These are phyloP conservation scores for Grammothele lineata DNA, from an alignment of 768 basidiomycete species.

Conservation along the genomic window DNA sequence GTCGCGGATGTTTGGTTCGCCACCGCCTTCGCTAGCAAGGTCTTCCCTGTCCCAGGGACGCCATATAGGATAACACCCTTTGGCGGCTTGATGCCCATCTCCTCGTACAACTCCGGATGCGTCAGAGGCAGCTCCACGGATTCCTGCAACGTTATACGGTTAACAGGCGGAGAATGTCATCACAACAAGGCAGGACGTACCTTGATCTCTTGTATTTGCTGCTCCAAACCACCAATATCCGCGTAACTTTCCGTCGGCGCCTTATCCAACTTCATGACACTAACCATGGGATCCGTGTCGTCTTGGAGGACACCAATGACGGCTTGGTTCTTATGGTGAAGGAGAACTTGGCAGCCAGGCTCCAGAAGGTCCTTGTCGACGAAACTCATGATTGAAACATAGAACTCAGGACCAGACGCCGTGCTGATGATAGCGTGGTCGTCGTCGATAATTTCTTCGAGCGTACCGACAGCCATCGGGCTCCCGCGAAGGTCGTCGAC, in stretches of 20 bases:
- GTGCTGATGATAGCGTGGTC: slow-evolving; percentile 99
- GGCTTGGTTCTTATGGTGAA: slow-evolving; percentile 94
- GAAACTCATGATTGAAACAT: slow-evolving; percentile 96
- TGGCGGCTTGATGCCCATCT: slow-evolving; percentile 99
- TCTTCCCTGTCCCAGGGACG: slow-evolving; percentile 98
- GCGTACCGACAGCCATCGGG: slow-evolving; percentile 96
- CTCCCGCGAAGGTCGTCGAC: slow-evolving; percentile 94
- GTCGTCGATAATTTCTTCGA: slow-evolving; percentile 98
- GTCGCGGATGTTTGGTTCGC: slow-evolving; percentile 98
- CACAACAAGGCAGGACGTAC: slow-evolving; percentile 35
- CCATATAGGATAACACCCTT: slow-evolving; percentile 99
- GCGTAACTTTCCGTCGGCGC: slow-evolving; percentile 98
- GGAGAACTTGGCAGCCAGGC: slow-evolving; percentile 89
- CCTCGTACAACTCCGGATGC: slow-evolving; percentile 97
- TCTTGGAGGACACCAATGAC: slow-evolving; percentile 95
- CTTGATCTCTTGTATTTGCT: slow-evolving; percentile 99
- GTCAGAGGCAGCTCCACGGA: slow-evolving; percentile 96
- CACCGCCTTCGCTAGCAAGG: slow-evolving; percentile 93
- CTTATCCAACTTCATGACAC: slow-evolving; percentile 98
- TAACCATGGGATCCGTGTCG: slow-evolving; percentile 93
- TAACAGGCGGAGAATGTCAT: too few relatives aligned
- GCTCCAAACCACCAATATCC: slow-evolving; percentile 94
- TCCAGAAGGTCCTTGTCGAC: slow-evolving; percentile 98
- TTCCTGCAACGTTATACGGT: slow-evolving; percentile 64
- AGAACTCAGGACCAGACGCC: slow-evolving; percentile 91